Conservation (phyloP, 2,329 filamentous ascomycete species). For the Apiospora marii region DNA sequence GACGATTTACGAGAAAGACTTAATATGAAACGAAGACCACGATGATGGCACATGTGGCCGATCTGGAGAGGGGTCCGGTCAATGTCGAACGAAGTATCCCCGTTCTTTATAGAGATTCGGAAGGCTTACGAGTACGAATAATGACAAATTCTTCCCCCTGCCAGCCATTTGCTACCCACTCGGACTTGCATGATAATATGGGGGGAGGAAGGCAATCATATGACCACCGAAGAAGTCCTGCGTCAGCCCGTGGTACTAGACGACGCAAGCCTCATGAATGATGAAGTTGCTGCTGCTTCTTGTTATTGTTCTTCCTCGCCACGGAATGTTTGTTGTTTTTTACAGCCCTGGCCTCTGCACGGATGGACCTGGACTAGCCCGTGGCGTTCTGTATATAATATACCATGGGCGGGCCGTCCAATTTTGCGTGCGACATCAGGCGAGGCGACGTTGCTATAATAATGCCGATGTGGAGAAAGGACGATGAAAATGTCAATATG, state of each 20-base stretch:
- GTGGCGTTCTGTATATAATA: slow-evolving; percentile 10
- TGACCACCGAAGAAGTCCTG: neutral
- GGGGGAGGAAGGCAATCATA: neutral
- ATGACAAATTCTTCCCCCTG: slow-evolving; percentile 20
- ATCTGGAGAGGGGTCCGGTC: slow-evolving; percentile 1
- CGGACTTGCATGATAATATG: slow-evolving; percentile 15
- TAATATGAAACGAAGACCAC: slow-evolving; percentile 24
- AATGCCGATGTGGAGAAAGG: neutral
- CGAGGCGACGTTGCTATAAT: neutral
- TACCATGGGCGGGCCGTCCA: neutral
- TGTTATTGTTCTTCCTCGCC: neutral
- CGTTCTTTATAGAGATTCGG: slow-evolving; percentile 20
- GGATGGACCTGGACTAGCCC: neutral
- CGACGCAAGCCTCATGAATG: neutral
- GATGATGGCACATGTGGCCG: slow-evolving; percentile 20
- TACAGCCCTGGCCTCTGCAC: neutral
- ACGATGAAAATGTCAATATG: neutral
- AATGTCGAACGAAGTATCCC: slow-evolving; percentile 13
- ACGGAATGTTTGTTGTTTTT: neutral
- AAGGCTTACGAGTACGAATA: slow-evolving; percentile 19
- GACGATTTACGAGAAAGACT: slow-evolving; percentile 20
- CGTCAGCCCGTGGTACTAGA: neutral
- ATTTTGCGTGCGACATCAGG: neutral
- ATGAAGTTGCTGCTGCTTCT: neutral
- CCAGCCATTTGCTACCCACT: neutral